Evolutionary conservation across 2,329 filamentous ascomycete genomes (phyloP), one percentile per base, ranked within the genome.

Genomic region (Alternaria conjuncta): DNA sequence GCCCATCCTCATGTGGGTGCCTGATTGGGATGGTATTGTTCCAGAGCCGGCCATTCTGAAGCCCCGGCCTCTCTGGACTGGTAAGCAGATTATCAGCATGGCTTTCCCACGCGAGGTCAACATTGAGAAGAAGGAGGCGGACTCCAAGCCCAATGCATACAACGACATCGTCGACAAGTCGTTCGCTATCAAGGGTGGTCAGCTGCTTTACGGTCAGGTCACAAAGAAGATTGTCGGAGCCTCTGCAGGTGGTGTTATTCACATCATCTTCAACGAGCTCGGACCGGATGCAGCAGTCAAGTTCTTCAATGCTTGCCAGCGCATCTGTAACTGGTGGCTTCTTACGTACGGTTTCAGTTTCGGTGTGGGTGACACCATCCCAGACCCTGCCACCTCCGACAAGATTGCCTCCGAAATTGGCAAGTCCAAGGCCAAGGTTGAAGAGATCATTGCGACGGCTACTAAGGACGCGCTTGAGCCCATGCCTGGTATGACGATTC

Each of bases 1-100:
- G 94, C 96, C 97, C 80, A 87, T 97, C 71, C 91, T 99, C 85
- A 87, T 99, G 69, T 99, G 95, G 95, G 94, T 99, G 57, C 96
- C 96, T 20, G 91, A 94, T 60, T 99, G 96, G 96, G 94, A 99
- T 81, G 96, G 96, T 49, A 87, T 96, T 54, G 93, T 99, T 72
- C 96, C 96, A 6, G 89, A 90, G 36, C 96, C 96, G 13, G 94
- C 95, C n/a, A 97, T 99, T 68, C 76, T 97, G 68, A 97, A 97
- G 82, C 96, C 96, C 10, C 87, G 90, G 57, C 94, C 96, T 45
- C 90, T 94, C 71, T 99, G 96, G 96, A 98, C 95, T 55, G 96
- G 96, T 73, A 99, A 99, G 83, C 96, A 99, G 82, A 90, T 99
- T 70, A 90, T 97, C 77, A 97, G 94, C 81, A 89, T 98, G 89